phyloP scores from a whole-genome alignment of 495 filamentous ascomycete species.

The Beverwykella pulmonaria region DNA sequence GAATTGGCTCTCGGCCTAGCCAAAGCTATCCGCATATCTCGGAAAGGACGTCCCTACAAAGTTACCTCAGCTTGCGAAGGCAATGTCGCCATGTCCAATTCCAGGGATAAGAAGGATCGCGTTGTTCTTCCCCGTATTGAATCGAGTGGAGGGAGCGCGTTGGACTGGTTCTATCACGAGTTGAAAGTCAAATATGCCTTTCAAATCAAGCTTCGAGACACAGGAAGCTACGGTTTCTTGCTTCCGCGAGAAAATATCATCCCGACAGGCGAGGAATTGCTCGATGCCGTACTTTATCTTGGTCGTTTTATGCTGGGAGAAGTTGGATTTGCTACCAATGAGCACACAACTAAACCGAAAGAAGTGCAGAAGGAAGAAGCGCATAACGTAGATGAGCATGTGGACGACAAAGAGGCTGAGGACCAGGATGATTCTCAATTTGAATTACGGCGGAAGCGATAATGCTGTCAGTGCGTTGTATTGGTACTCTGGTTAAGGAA shows the following conservation, averaged over 20 bases:
- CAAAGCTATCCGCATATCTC: constrained; percentile 80
- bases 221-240: constrained; percentile 91
- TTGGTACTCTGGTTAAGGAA: background rate
- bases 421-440: background rate
- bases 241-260: constrained; percentile 85
- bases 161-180: constrained; percentile 97
- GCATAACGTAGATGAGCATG: background rate
- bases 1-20: constrained; percentile 88
- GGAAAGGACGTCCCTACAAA: constrained; percentile 69
- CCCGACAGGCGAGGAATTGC: constrained; percentile 84
- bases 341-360: background rate
- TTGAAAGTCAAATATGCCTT: constrained; percentile 80
- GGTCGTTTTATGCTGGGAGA: constrained; percentile 73
- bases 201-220: constrained; percentile 94
- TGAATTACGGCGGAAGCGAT: constrained; percentile 12
- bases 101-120: constrained; percentile 30
- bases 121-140: constrained; percentile 57
- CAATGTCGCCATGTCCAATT: constrained; percentile 52
- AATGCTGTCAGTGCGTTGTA: constrained; percentile 11
- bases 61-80: constrained; percentile 89
- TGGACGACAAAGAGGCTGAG: background rate
- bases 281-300: constrained; percentile 78
- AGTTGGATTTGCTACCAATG: constrained; percentile 30
- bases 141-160: constrained; percentile 76
- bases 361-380: background rate